Percentiles rank a stretch among this genome's conserved stretches.
phyloP scores from a whole-genome alignment of 768 basidiomycete species.

The Xerocomus brunneocitrinus region DNA sequence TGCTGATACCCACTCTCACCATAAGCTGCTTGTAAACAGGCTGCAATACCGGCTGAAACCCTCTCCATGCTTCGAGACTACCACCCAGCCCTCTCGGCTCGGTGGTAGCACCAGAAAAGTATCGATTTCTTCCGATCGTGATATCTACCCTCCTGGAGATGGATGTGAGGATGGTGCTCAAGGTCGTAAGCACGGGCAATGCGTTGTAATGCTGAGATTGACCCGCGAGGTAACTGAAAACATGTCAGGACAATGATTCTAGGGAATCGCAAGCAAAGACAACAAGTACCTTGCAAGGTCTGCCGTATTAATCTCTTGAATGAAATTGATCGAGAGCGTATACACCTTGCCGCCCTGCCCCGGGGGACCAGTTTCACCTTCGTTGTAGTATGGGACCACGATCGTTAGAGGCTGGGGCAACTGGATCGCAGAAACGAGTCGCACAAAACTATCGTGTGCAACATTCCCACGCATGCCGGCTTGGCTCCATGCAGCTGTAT shows the following conservation, averaged over 20 bases:
- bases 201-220: background rate
- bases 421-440: constrained; percentile 34
- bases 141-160: background rate
- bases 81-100: background rate
- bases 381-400: background rate
- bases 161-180: background rate
- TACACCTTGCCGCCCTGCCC: background rate
- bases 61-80: background rate
- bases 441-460: constrained; percentile 40
- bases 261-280: background rate
- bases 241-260: background rate
- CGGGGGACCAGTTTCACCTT: background rate
- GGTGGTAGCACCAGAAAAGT: background rate
- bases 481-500: constrained; percentile 32
- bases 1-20: background rate
- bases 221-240: background rate
- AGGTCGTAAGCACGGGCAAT: background rate
- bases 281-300: background rate
- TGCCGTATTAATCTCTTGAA: background rate
- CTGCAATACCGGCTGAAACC: background rate
- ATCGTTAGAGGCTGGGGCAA: background rate
- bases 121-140: background rate
- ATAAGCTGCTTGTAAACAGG: background rate
- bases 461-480: constrained; percentile 34
- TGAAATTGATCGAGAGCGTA: background rate